Percentiles rank a stretch among this genome's conserved stretches.
phyloP scores from a whole-genome alignment of 2,329 filamentous ascomycete species.

The Dactylellina leptospora region DNA sequence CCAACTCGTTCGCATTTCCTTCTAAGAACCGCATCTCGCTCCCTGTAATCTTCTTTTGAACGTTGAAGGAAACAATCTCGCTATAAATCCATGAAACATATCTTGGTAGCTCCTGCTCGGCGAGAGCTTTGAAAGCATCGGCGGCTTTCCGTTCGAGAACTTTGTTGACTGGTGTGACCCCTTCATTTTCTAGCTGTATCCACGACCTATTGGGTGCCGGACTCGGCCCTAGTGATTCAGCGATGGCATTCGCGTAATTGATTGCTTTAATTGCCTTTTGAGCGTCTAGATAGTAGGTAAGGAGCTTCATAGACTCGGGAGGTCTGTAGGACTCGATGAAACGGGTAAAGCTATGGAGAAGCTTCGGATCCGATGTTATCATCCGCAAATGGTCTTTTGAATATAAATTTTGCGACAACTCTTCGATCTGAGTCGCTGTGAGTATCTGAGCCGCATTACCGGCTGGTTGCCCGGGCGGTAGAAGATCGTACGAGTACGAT shows the following conservation, averaged over 20 bases:
- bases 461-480: slow-evolving; percentile 54
- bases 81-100: slow-evolving; percentile 76
- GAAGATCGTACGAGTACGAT: slow-evolving; percentile 49
- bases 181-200: slow-evolving; percentile 64
- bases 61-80: slow-evolving; percentile 70
- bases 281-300: slow-evolving; percentile 77
- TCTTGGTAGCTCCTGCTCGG: slow-evolving; percentile 74
- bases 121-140: slow-evolving; percentile 72
- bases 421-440: slow-evolving; percentile 64
- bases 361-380: slow-evolving; percentile 72
- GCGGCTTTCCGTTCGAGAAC: slow-evolving; percentile 71
- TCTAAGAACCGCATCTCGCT: slow-evolving; percentile 71
- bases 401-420: slow-evolving; percentile 72
- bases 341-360: slow-evolving; percentile 72
- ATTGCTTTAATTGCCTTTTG: slow-evolving; percentile 76
- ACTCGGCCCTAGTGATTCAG: slow-evolving; percentile 62
- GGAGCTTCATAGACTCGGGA: slow-evolving; percentile 68
- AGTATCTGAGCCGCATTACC: slow-evolving; percentile 6
- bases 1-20: slow-evolving; percentile 71
- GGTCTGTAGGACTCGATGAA: slow-evolving; percentile 71
- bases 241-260: slow-evolving; percentile 74
- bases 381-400: slow-evolving; percentile 71
- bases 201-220: slow-evolving; percentile 67
- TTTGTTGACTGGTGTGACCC: slow-evolving; percentile 67
- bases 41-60: slow-evolving; percentile 73